A percentile compares a stretch with the other conserved stretches of the same genome.
Evolutionary conservation across 352 stramenopile species (phyloP).

Genomic region (Globisporangium nodosum): DNA sequence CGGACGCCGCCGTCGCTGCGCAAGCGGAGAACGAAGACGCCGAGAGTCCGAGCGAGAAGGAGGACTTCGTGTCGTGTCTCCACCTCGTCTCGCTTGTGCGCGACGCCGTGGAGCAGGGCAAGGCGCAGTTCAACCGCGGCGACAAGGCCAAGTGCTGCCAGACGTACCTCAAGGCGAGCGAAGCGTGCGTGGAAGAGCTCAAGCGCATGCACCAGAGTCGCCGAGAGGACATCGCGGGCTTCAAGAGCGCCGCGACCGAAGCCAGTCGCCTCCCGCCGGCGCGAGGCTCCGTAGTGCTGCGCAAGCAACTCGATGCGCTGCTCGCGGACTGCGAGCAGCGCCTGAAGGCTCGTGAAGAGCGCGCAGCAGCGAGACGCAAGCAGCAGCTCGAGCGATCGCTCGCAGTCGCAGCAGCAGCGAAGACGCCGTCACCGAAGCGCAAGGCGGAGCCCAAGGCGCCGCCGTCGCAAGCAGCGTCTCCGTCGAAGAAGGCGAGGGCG

Average conservation of each 20-base stretch:
- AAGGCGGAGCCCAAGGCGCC: not conserved
- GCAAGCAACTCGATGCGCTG: constrained; percentile 56
- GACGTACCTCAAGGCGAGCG: constrained; percentile 45
- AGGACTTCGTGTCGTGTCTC: constrained; percentile 30
- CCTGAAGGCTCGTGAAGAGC: constrained; percentile 25
- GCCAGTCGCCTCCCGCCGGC: constrained; percentile 39
- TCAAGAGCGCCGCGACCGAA: constrained; percentile 42
- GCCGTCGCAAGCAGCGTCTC: not conserved
- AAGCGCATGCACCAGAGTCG: constrained; percentile 23
- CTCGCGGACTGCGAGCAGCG: constrained; percentile 35
- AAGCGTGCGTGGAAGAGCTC: constrained; percentile 38
- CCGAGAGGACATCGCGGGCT: constrained; percentile 23
- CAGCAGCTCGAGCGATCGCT: constrained; percentile 8
- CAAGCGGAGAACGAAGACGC: constrained; percentile 6
- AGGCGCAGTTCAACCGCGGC: constrained; percentile 66
- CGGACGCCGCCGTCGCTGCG: constrained; percentile 6
- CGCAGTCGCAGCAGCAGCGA: constrained; percentile 3
- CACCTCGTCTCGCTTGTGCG: constrained; percentile 39
- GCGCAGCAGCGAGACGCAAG: constrained; percentile 13
- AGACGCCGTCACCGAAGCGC: constrained; percentile 2
- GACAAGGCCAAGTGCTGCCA: constrained; percentile 73
- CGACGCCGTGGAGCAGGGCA: constrained; percentile 52
- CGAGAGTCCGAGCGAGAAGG: constrained; percentile 26
- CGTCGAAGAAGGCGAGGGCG: constrained; percentile 1
- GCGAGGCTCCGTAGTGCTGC: constrained; percentile 50